These are phyloP conservation scores for Gorgonomyces haynaldii DNA, from an alignment of 192 early-diverging fungal species.

Conservation along the genomic window DNA sequence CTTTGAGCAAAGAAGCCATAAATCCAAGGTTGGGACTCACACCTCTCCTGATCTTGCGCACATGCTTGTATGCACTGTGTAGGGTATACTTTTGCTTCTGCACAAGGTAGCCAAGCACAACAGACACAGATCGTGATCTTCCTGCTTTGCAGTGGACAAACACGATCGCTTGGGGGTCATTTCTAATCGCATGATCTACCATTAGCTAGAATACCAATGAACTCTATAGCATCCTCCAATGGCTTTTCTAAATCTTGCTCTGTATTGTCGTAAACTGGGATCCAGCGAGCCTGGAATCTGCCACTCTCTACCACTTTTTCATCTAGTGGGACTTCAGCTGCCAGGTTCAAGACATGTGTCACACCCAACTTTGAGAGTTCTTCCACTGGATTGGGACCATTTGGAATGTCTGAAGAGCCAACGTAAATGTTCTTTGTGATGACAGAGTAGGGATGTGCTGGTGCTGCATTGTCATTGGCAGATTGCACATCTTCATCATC, in stretches of 20 bases:
- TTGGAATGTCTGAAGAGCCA: slow-evolving; percentile 50
- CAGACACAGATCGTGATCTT: slow-evolving; percentile 56
- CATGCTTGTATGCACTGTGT: slow-evolving; percentile 52
- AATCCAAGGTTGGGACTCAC: slow-evolving; percentile 72
- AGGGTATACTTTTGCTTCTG: slow-evolving; percentile 47
- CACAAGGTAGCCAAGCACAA: slow-evolving; percentile 58
- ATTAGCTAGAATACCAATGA: slow-evolving; percentile 44
- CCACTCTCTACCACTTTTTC: slow-evolving; percentile 23
- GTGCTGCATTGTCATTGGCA: slow-evolving; percentile 13
- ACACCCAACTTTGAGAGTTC: slow-evolving; percentile 39
- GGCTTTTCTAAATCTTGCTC: slow-evolving; percentile 55
- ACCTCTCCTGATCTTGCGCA: slow-evolving; percentile 48
- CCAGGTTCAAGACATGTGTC: slow-evolving; percentile 65
- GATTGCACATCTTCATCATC: neutral
- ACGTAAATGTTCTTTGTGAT: slow-evolving; percentile 51
- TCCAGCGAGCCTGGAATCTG: slow-evolving; percentile 34
- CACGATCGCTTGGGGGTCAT: slow-evolving; percentile 26
- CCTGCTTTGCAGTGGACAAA: slow-evolving; percentile 73
- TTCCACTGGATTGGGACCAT: slow-evolving; percentile 31
- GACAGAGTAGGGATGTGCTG: slow-evolving; percentile 27
- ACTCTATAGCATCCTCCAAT: slow-evolving; percentile 48
- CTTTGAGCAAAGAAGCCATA: slow-evolving; percentile 51
- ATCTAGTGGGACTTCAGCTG: slow-evolving; percentile 48
- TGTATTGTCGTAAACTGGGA: slow-evolving; percentile 44
- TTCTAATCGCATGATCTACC: slow-evolving; percentile 23